These are phyloP conservation scores for Calycina marina DNA, from an alignment of 2,329 filamentous ascomycete genomes.

Conservation along the genomic window DNA sequence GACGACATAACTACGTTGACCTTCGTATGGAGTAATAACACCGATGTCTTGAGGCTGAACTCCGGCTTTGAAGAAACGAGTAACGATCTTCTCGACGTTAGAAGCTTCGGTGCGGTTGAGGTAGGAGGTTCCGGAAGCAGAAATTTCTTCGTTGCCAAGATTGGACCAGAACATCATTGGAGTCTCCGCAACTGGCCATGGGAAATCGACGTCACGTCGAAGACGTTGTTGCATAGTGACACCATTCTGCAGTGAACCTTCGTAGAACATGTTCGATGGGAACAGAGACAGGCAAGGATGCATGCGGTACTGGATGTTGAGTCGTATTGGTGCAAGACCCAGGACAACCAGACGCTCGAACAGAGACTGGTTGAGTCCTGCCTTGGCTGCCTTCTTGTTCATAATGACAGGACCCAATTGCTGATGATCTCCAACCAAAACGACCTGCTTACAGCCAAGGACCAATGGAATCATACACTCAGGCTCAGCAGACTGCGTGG, in stretches of 20 bases:
- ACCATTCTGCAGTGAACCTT: conserved; percentile 91
- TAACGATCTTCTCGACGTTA: conserved; percentile 97
- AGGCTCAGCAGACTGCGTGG: conserved; percentile 92
- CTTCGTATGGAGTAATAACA: conserved; percentile 97
- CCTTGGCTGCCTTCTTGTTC: conserved; percentile 99
- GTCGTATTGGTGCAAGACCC: conserved; percentile 76
- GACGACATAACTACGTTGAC: conserved; percentile 94
- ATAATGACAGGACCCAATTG: conserved; percentile 97
- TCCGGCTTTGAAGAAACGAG: conserved; percentile 95
- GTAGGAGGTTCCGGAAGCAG: conserved; percentile 92
- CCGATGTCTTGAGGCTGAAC: conserved; percentile 90
- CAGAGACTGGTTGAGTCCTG: conserved; percentile 92
- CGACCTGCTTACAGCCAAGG: conserved; percentile 94
- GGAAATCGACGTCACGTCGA: conserved; percentile 89
- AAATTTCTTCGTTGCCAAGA: conserved; percentile 93
- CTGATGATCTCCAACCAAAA: conserved; percentile 96
- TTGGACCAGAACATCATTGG: conserved; percentile 99
- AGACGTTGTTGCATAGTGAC: conserved; percentile 81
- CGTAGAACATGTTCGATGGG: conserved; percentile 99
- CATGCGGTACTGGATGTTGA: conserved; percentile 98
- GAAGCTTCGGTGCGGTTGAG: conserved; percentile 94
- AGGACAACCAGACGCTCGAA: conserved; percentile 93
- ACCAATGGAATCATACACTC: conserved; percentile 99
- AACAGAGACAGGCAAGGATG: conserved; percentile 95
- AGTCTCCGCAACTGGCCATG: conserved; percentile 84